phyloP scores from a whole-genome alignment of 2,329 filamentous ascomycete genomes.

The Aspergillus ochraceoroseus region DNA sequence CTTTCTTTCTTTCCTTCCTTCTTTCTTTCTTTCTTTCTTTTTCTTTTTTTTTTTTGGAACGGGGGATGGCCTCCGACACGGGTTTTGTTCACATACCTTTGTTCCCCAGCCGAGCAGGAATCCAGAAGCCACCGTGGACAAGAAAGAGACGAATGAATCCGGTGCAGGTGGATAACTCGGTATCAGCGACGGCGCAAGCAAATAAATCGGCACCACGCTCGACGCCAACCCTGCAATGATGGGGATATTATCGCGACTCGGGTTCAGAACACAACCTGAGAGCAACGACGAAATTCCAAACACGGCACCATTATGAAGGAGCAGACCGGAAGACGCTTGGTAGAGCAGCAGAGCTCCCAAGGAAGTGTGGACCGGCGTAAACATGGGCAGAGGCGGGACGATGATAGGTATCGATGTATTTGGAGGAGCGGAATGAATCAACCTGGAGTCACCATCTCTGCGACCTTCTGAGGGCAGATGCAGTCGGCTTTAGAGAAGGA shows the following conservation, averaged over 20 bases:
- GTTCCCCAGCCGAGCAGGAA: constrained; percentile 50
- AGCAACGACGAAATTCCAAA: constrained; percentile 50
- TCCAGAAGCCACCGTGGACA: constrained; percentile 42
- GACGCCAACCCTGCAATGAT: constrained; percentile 47
- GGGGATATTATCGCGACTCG: constrained; percentile 41
- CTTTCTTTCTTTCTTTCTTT: too few relatives aligned
- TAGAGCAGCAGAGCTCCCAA: constrained; percentile 50
- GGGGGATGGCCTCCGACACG: too few relatives aligned
- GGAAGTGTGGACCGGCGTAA: constrained; percentile 50
- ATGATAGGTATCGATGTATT: not conserved
- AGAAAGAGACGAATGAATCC: constrained; percentile 32
- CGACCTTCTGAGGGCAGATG: too few relatives aligned
- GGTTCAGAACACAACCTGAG: constrained; percentile 39
- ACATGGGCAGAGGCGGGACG: constrained; percentile 32
- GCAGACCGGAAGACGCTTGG: constrained; percentile 48
- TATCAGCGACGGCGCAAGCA: constrained; percentile 44
- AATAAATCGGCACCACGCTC: constrained; percentile 42
- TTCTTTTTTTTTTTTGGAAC: too few relatives aligned
- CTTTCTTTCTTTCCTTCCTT: not conserved
- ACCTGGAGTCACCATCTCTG: too few relatives aligned
- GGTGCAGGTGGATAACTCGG: constrained; percentile 41
- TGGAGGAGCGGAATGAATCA: too few relatives aligned
- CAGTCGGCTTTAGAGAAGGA: constrained; percentile 1
- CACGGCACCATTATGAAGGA: constrained; percentile 50
- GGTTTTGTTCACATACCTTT: constrained; percentile 45